These are phyloP conservation scores for Vinca minor DNA, from an alignment of 257 asterid species.

Conservation along the genomic window DNA sequence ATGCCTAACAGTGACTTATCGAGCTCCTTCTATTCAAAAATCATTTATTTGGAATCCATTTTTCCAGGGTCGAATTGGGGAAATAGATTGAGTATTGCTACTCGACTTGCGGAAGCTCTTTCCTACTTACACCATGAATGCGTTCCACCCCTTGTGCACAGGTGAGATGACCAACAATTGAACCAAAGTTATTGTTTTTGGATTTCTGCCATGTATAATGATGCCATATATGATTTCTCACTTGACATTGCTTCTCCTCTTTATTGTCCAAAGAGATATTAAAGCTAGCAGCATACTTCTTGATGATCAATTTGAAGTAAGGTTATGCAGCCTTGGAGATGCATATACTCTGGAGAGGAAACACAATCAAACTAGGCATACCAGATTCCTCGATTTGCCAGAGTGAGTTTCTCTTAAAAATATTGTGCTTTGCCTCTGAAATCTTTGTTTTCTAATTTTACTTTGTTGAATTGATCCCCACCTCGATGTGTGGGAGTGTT, in stretches of 20 bases:
- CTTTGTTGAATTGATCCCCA: background rate
- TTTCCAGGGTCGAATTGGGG: constrained; percentile 1
- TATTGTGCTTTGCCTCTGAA: too few species aligned
- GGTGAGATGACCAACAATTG: constrained; percentile 5
- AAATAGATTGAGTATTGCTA: constrained; percentile 16
- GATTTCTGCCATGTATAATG: background rate
- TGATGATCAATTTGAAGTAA: constrained; percentile 74
- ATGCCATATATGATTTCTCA: background rate
- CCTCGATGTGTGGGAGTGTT: too few species aligned
- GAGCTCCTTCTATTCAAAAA: background rate
- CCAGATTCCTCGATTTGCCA: constrained; percentile 55
- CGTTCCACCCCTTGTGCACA: constrained; percentile 14
- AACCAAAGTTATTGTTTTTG: background rate
- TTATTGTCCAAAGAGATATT: constrained; percentile 47
- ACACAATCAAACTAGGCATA: constrained; percentile 46
- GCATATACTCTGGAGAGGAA: constrained; percentile 64
- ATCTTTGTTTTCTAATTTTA: background rate
- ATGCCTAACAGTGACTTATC: constrained; percentile 12
- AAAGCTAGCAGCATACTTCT: constrained; percentile 91
- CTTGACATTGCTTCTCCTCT: constrained; percentile 6
- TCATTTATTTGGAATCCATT: background rate
- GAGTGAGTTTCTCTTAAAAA: constrained; percentile 36
- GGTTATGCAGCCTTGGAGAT: constrained; percentile 70
- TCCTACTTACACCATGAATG: constrained; percentile 11
- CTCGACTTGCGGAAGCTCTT: constrained; percentile 5